phyloP scores from a whole-genome alignment of 1,139 yeast species.

The Kluyveromyces marxianus region DNA sequence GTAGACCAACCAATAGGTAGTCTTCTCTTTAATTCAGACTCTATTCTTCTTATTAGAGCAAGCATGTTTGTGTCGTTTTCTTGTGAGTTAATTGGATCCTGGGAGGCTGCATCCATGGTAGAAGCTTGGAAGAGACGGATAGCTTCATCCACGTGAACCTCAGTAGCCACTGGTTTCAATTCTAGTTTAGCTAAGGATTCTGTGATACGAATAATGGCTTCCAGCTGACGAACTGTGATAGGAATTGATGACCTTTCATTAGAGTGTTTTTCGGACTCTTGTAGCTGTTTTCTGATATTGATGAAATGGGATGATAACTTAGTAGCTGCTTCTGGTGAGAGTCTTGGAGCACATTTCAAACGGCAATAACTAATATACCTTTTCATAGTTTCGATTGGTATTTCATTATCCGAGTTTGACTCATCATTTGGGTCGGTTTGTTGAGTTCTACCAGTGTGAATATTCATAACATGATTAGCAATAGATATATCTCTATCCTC shows the following conservation, averaged over 20 bases:
- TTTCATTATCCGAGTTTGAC: constrained; percentile 38
- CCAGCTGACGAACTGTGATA: constrained; percentile 93
- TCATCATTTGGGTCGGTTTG: constrained; percentile 47
- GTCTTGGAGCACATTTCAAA: constrained; percentile 83
- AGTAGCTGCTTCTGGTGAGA: constrained; percentile 85
- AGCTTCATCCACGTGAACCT: constrained; percentile 91
- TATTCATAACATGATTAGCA: constrained; percentile 91
- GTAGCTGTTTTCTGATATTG: constrained; percentile 77
- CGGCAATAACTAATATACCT: constrained; percentile 88
- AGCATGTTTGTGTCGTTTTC: constrained; percentile 43
- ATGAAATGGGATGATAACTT: constrained; percentile 92
- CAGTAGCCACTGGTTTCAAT: constrained; percentile 76
- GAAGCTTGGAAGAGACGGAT: constrained; percentile 91
- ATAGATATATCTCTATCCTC: constrained; percentile 78
- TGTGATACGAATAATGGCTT: constrained; percentile 92
- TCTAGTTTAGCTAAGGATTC: constrained; percentile 88
- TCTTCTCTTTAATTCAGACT: constrained; percentile 78
- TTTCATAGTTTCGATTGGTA: constrained; percentile 85
- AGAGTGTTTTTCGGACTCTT: constrained; percentile 70
- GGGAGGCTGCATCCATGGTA: constrained; percentile 95
- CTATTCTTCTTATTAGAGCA: constrained; percentile 70
- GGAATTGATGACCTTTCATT: constrained; percentile 94
- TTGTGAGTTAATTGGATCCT: constrained; percentile 50
- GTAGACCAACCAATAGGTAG: constrained; percentile 97
- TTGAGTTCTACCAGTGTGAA: constrained; percentile 67